These are phyloP conservation scores for Teunomyces gatunensis DNA, from an alignment of 805 yeast genomes.

Conservation along the genomic window DNA sequence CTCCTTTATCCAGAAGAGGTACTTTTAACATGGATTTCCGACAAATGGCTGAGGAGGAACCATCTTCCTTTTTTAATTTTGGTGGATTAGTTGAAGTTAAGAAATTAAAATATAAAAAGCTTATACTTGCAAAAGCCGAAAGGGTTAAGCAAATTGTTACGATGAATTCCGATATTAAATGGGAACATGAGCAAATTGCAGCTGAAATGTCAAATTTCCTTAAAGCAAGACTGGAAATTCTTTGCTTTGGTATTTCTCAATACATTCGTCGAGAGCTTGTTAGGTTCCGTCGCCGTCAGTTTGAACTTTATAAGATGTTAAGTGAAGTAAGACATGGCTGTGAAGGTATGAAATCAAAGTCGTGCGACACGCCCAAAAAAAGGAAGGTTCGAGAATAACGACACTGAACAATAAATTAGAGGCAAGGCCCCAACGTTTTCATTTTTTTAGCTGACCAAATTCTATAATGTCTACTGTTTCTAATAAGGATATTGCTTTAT, in stretches of 20 bases:
- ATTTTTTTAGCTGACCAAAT: not conserved
- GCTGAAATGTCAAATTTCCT: constrained; percentile 60
- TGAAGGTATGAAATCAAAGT: not conserved
- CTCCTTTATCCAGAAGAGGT: constrained; percentile 14
- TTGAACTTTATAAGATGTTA: constrained; percentile 3
- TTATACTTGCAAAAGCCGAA: constrained; percentile 39
- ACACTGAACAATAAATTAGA: not conserved
- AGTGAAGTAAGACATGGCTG: not conserved
- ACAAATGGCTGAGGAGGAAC: constrained; percentile 9
- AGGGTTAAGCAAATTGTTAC: constrained; percentile 40
- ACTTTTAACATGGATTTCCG: constrained; percentile 13
- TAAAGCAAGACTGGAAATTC: constrained; percentile 45
- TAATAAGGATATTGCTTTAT: constrained; percentile 66
- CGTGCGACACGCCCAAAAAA: constrained; percentile 1
- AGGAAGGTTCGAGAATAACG: constrained; percentile 3
- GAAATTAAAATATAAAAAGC: constrained; percentile 45
- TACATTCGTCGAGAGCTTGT: constrained; percentile 14
- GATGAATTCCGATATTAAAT: constrained; percentile 46
- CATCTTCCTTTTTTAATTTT: constrained; percentile 30
- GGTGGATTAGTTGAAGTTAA: constrained; percentile 50
- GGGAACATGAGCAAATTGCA: constrained; percentile 61
- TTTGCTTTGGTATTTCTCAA: constrained; percentile 35
- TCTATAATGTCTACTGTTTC: constrained; percentile 21
- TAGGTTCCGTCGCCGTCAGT: constrained; percentile 15
- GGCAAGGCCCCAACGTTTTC: not conserved